A percentile compares a stretch with the other conserved stretches of the same genome.
These are phyloP conservation scores for Capsella rubella DNA, from an alignment of 441 rosid species.

Conservation along the genomic window DNA sequence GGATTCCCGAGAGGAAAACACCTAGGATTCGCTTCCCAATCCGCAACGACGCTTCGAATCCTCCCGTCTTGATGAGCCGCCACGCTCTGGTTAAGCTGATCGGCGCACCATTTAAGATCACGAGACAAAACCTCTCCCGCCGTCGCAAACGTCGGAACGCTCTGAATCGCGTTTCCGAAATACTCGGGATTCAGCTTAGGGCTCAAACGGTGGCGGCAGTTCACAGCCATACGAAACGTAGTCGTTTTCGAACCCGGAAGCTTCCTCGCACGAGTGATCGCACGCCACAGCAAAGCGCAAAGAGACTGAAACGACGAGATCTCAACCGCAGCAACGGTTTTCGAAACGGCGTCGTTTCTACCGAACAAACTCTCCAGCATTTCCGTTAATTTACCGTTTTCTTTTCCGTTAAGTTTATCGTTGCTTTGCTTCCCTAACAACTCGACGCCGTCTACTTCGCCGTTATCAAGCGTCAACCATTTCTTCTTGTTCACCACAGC, in stretches of 20 bases:
- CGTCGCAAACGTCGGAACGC: constrained; percentile 59
- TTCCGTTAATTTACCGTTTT: constrained; percentile 46
- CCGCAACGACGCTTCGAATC: constrained; percentile 47
- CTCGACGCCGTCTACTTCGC: constrained; percentile 53
- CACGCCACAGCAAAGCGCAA: constrained; percentile 64
- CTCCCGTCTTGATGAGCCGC: constrained; percentile 50
- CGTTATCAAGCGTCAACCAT: constrained; percentile 35
- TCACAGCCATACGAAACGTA: constrained; percentile 74
- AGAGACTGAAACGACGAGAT: constrained; percentile 79
- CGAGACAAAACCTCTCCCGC: constrained; percentile 58
- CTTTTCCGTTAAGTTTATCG: constrained; percentile 49
- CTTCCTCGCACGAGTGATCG: constrained; percentile 67
- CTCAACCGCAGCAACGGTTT: constrained; percentile 36
- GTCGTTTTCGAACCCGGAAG: constrained; percentile 53
- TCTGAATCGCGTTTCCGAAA: constrained; percentile 79
- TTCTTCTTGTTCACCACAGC: constrained; percentile 50
- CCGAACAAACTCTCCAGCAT: constrained; percentile 49
- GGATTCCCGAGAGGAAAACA: constrained; percentile 64
- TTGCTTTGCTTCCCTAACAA: constrained; percentile 68
- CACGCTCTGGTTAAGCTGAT: constrained; percentile 57
- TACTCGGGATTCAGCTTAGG: constrained; percentile 61
- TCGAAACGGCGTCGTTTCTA: constrained; percentile 45
- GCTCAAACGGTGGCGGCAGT: constrained; percentile 63
- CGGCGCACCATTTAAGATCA: constrained; percentile 63
- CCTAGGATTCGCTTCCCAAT: constrained; percentile 64